Percentiles rank a stretch among this genome's conserved stretches.
phyloP scores from a whole-genome alignment of 2,329 filamentous ascomycete species.

The Claviceps africana region DNA sequence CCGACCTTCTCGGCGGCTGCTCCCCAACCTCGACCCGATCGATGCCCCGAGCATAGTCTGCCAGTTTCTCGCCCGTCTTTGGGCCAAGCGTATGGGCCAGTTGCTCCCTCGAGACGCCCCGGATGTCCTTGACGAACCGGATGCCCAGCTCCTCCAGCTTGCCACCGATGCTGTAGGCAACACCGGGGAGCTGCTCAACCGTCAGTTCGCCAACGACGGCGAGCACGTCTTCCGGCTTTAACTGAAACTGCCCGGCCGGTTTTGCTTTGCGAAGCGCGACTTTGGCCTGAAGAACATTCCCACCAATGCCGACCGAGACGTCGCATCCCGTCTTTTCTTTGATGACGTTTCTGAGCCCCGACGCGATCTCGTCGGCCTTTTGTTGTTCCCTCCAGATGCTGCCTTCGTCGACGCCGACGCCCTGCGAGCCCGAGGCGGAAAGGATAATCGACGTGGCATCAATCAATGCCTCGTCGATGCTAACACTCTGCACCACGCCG shows the following conservation, averaged over 20 bases:
- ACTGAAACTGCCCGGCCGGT: constrained; percentile 80
- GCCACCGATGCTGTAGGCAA: constrained; percentile 77
- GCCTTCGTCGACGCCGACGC: constrained; percentile 47
- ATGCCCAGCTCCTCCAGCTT: constrained; percentile 82
- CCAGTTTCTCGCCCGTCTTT: constrained; percentile 83
- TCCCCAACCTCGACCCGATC: constrained; percentile 77
- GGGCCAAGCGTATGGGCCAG: constrained; percentile 64
- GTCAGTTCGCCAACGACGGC: constrained; percentile 63
- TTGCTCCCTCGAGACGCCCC: constrained; percentile 61
- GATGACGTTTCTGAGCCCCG: constrained; percentile 51
- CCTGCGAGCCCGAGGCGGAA: constrained; percentile 50
- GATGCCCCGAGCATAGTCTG: constrained; percentile 80
- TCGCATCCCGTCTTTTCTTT: constrained; percentile 66
- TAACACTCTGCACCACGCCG: constrained; percentile 86
- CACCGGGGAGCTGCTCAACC: constrained; percentile 74
- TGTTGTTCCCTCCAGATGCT: constrained; percentile 66
- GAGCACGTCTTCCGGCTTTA: constrained; percentile 67
- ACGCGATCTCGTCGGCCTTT: constrained; percentile 56
- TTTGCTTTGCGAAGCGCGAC: constrained; percentile 84
- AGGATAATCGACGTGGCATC: constrained; percentile 66
- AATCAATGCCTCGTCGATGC: constrained; percentile 85
- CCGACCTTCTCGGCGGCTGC: constrained; percentile 75
- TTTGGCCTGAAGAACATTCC: constrained; percentile 82
- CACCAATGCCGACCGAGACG: constrained; percentile 85
- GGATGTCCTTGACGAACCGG: constrained; percentile 69